Conservation (phyloP, 768 basidiomycete species). For the Tephrocybe rancida region DNA sequence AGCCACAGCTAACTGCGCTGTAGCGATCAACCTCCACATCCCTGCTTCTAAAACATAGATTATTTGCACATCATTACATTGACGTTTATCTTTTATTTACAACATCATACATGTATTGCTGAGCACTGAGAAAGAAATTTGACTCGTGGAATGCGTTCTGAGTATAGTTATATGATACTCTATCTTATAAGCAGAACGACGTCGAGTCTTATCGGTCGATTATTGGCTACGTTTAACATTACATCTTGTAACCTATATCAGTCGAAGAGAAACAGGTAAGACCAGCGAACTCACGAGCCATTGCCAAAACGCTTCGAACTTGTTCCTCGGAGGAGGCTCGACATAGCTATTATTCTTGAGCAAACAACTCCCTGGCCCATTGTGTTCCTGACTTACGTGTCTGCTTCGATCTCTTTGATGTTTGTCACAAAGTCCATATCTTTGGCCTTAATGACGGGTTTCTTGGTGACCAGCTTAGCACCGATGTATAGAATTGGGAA, state of each 20-base stretch:
- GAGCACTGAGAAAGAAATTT: constrained; percentile 14
- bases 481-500: constrained; percentile 77
- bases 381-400: constrained; percentile 38
- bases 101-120: constrained; percentile 18
- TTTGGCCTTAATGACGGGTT: constrained; percentile 43
- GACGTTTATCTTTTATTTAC: constrained; percentile 14
- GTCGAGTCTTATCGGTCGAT: too few relatives aligned
- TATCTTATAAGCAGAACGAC: too few relatives aligned
- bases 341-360: constrained; percentile 45
- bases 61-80: constrained; percentile 5
- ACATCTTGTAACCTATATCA: neutral
- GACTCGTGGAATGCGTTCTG: constrained; percentile 4
- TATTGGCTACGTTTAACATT: neutral
- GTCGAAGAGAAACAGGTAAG: neutral
- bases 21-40: constrained; percentile 90
- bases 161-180: neutral
- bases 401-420: constrained; percentile 69
- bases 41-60: constrained; percentile 76
- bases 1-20: constrained; percentile 7
- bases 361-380: neutral
- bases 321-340: constrained; percentile 70
- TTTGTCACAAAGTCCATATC: constrained; percentile 87
- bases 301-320: constrained; percentile 42
- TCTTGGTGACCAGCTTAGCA: constrained; percentile 57
- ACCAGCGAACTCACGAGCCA: neutral